Percentiles rank a stretch among this genome's conserved stretches.
Conservation (phyloP, 306 rosid genomes). For the Gleditsia sinensis region DNA sequence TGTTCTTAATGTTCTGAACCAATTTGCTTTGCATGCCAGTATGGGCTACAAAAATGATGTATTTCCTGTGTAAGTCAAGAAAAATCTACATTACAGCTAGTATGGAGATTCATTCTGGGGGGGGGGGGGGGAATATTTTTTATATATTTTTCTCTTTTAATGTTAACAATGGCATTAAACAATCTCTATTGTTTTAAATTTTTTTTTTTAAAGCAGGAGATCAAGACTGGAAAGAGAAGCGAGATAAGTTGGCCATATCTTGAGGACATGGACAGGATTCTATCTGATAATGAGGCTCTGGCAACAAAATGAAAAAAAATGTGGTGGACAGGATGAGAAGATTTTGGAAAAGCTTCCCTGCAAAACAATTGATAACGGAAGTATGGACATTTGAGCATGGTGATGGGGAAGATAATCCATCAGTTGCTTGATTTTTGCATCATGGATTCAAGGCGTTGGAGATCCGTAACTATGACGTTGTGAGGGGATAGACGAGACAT, state of each 20-base stretch:
- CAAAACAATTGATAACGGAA: not conserved
- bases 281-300: constrained; percentile 55
- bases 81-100: not conserved
- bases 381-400: constrained; percentile 21
- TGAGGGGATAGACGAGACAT: not conserved
- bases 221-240: constrained; percentile 58
- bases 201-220: constrained; percentile 47
- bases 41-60: not conserved
- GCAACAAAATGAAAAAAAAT: constrained; percentile 52
- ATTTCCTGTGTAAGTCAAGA: not conserved
- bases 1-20: not conserved
- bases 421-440: constrained; percentile 11
- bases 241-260: constrained; percentile 66
- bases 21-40: no score
- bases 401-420: constrained; percentile 28
- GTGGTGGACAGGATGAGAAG: not conserved
- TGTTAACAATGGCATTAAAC: not conserved
- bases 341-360: not conserved
- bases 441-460: constrained; percentile 29
- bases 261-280: constrained; percentile 58
- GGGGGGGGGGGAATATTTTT: not conserved
- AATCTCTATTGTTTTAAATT: no score
- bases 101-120: no score
- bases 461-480: constrained; percentile 1
- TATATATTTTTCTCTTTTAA: not conserved